phyloP scores from a whole-genome alignment of 1,284 basidiomycete genomes.

The Melampsora allii-populina region DNA sequence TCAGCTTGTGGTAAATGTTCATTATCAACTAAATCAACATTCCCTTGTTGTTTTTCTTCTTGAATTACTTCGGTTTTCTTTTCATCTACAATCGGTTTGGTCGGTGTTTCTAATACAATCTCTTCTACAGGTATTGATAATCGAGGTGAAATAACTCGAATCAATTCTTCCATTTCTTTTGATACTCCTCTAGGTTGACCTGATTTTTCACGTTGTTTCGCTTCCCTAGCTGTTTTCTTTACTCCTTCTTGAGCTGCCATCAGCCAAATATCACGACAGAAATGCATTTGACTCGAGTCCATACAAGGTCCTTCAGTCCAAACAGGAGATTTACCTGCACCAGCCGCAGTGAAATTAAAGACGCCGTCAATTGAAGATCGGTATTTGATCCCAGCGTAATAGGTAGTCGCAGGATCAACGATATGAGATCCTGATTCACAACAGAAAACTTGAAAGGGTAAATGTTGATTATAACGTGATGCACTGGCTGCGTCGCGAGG shows the following conservation, averaged over 20 bases:
- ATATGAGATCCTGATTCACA: conserved; percentile 94
- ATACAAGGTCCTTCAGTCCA: conserved; percentile 74
- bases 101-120: neutral
- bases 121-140: conserved; percentile 29
- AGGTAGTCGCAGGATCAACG: conserved; percentile 85
- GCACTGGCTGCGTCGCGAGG: conserved; percentile 77
- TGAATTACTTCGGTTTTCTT: neutral
- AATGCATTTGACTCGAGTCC: conserved; percentile 91
- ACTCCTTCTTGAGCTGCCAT: conserved; percentile 68
- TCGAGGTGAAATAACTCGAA: conserved; percentile 47
- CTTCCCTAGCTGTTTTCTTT: conserved; percentile 54
- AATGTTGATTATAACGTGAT: conserved; percentile 76
- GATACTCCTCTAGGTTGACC: conserved; percentile 44
- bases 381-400: conserved; percentile 80
- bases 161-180: conserved; percentile 54
- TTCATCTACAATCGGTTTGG: neutral
- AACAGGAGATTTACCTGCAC: conserved; percentile 57
- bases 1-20: conserved; percentile 39
- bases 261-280: conserved; percentile 90
- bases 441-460: conserved; percentile 95
- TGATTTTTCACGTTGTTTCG: conserved; percentile 44
- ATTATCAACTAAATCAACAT: conserved; percentile 30
- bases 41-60: conserved; percentile 17
- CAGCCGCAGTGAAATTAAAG: conserved; percentile 64
- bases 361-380: conserved; percentile 61